phyloP scores from a whole-genome alignment of 2,329 filamentous ascomycete species.

The Zelopaecilomyces penicillatus region DNA sequence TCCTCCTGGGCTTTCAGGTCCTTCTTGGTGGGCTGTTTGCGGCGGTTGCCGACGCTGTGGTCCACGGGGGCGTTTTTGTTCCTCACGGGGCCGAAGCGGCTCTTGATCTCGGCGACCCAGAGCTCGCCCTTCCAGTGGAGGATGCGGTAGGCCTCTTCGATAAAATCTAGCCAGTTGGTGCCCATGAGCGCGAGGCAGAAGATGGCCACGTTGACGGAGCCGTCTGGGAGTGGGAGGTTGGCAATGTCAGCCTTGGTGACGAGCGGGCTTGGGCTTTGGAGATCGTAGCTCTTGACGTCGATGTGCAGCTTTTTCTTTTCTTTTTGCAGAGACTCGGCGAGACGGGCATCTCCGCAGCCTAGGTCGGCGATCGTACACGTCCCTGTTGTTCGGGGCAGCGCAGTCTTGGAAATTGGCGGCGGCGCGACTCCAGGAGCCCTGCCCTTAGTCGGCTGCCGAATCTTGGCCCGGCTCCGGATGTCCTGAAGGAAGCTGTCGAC shows the following conservation, averaged over 20 bases:
- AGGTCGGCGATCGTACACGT: conserved; percentile 78
- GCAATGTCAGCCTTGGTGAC: conserved; percentile 88
- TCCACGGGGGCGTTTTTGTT: conserved; percentile 39
- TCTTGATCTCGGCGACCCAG: conserved; percentile 97
- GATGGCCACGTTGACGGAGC: conserved; percentile 74
- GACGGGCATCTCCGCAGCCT: conserved; percentile 83
- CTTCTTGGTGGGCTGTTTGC: conserved; percentile 34
- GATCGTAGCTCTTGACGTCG: conserved; percentile 75
- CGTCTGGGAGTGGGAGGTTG: conserved; percentile 66
- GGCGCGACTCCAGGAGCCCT: conserved; percentile 18
- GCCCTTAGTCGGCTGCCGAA: conserved; percentile 27
- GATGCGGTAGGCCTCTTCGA: conserved; percentile 90
- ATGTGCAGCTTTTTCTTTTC: conserved; percentile 61
- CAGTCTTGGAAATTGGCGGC: conserved; percentile 24
- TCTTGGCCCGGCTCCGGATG: conserved; percentile 58
- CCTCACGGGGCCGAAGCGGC: conserved; percentile 55
- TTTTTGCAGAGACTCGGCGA: conserved; percentile 60
- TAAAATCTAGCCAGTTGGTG: conserved; percentile 94
- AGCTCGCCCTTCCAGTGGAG: conserved; percentile 91
- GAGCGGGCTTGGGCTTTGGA: conserved; percentile 66
- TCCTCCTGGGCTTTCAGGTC: conserved; percentile 34
- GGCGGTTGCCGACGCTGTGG: conserved; percentile 62
- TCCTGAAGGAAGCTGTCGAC: conserved; percentile 76
- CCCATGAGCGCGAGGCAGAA: conserved; percentile 98
- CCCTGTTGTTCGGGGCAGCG: conserved; percentile 64